phyloP scores from a whole-genome alignment of 2,329 filamentous ascomycete species.

The Phaeoacremonium minimum region DNA sequence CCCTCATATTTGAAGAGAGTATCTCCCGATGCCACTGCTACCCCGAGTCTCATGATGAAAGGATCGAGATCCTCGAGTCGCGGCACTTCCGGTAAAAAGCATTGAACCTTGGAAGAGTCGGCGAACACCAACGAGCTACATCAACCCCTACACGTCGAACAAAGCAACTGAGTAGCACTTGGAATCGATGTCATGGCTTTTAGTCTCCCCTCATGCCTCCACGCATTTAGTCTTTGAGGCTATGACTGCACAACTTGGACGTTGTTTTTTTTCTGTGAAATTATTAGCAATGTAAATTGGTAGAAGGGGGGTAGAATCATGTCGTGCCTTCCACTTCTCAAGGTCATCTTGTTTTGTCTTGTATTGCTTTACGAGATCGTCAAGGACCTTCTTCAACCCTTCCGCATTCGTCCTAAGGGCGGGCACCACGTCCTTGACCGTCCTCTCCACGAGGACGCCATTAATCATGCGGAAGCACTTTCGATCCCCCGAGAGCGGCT shows the following conservation, averaged over 20 bases:
- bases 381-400: constrained; percentile 87
- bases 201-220: too few relatives aligned
- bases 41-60: too few relatives aligned
- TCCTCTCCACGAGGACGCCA: constrained; percentile 90
- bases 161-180: too few relatives aligned
- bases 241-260: constrained; percentile 72
- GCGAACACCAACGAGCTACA: too few relatives aligned
- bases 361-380: constrained; percentile 95
- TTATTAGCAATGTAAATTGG: constrained; percentile 4
- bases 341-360: constrained; percentile 91
- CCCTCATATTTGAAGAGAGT: too few relatives aligned
- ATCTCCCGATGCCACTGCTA: too few relatives aligned
- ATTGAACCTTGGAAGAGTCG: too few relatives aligned
- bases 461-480: constrained; percentile 99
- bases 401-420: constrained; percentile 91
- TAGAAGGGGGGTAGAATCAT: neutral
- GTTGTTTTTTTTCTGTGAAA: constrained; percentile 77
- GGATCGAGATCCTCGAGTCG: too few relatives aligned
- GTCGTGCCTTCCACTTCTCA: constrained; percentile 95
- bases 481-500: constrained; percentile 75
- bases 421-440: constrained; percentile 87
- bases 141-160: too few relatives aligned
- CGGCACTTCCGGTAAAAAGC: too few relatives aligned
- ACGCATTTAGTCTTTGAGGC: too few relatives aligned
- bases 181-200: too few relatives aligned